Base-by-base conservation (phyloP, 495 filamentous ascomycete genomes). In the Evernia prunastri region DNA sequence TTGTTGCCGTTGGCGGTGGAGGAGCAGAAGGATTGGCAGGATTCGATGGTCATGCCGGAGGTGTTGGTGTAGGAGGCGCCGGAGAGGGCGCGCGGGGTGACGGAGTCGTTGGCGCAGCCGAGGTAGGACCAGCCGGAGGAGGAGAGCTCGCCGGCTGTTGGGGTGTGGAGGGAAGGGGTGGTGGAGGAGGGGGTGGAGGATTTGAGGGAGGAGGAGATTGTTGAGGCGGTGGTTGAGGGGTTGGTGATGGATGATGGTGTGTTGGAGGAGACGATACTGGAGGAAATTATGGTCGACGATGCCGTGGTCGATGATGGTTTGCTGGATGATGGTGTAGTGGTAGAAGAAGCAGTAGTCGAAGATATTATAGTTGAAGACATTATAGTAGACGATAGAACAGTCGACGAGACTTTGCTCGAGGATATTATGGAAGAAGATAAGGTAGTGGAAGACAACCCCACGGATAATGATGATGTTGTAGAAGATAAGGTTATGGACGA, bases 41-140 rank as follows among this genome's bases (percentile, higher is more conserved):
- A 58, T 56, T 77, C 77, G 47, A 77, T 69, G 3, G 78, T 82
- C 76, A 80, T 78, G 33, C 49, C 67, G 0, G 70, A 69, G 2
- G 56, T 67, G 51, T 77, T 72, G 9, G 68, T 64, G 59, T 71
- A 76, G 23, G 40, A 73, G 13, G 71, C 64, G 31, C 58, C 45
- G 39, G 69, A 64, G 45, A 77, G 64, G 36, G 68, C 68, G 40
- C 11, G 51, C 7, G 51, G 64, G 25, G 60, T 66, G 17, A 70
- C 68, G 20, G 56, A 60, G 56, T 75, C 71, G 23, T 72, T 73
- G 51, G 74, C 75, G 64, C 74, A 76, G 23, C 75, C 75, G n/a
- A 56, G 45, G 40, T 25, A 35, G n/a, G 49, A 53, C 49, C 49
- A 49, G 58, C 40, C 37, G 12, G 11, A 33, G 8, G 39, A 65